Evolutionary conservation across 805 yeast genomes (phyloP).

Genomic region (Cyberlindnera suaveolens): DNA sequence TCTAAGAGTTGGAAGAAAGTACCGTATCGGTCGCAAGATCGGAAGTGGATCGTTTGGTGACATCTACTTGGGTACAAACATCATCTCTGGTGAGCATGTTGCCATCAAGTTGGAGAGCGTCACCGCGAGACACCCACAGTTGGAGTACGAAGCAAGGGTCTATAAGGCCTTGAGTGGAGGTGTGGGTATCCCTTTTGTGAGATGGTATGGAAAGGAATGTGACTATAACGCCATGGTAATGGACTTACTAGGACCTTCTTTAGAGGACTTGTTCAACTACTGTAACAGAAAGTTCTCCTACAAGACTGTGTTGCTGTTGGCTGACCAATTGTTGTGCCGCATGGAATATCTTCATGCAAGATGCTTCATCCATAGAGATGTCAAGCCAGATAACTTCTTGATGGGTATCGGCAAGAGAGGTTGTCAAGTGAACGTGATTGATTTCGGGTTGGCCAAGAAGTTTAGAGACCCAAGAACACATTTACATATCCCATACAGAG

Average conservation of each 20-base stretch:
- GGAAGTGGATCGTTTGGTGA: slow-evolving; percentile 98
- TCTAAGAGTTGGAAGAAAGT: slow-evolving; percentile 88
- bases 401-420: slow-evolving; percentile 90
- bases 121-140: slow-evolving; percentile 91
- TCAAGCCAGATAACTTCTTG: slow-evolving; percentile 90
- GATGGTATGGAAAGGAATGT: slow-evolving; percentile 96
- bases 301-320: slow-evolving; percentile 87
- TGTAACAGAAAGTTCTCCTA: slow-evolving; percentile 90
- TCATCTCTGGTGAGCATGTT: slow-evolving; percentile 94
- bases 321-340: slow-evolving; percentile 91
- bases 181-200: slow-evolving; percentile 92
- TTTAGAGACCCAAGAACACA: slow-evolving; percentile 92
- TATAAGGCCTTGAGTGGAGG: slow-evolving; percentile 94
- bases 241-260: slow-evolving; percentile 89
- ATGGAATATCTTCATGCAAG: slow-evolving; percentile 94
- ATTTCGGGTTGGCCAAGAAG: slow-evolving; percentile 92
- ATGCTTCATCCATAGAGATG: slow-evolving; percentile 92
- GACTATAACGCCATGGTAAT: slow-evolving; percentile 97
- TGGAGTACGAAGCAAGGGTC: slow-evolving; percentile 94
- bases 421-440: slow-evolving; percentile 94
- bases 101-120: slow-evolving; percentile 92
- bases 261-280: slow-evolving; percentile 93
- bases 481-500: slow-evolving; percentile 92
- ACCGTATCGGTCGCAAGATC: slow-evolving; percentile 88
- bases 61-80: slow-evolving; percentile 86